These are phyloP conservation scores for Venturia pyrina DNA, from an alignment of 2,329 filamentous ascomycete genomes.

Conservation along the genomic window DNA sequence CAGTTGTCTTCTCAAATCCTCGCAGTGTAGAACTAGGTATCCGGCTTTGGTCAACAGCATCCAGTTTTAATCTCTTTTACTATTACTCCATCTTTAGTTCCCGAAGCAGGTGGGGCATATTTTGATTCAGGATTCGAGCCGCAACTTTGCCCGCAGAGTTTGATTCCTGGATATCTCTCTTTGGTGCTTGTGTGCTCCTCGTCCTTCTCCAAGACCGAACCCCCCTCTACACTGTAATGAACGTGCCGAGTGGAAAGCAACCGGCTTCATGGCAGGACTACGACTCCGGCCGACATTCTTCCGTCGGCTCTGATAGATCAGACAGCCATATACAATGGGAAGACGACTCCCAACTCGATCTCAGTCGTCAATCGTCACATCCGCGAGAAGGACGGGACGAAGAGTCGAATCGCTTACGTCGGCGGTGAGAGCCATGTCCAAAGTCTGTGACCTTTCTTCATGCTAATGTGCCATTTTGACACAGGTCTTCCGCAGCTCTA, in stretches of 20 bases:
- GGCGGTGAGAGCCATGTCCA: conserved; percentile 16
- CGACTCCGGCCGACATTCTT: conserved; percentile 31
- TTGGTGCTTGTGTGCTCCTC: background rate
- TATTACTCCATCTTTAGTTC: background rate
- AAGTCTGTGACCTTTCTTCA: background rate
- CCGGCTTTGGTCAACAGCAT: background rate
- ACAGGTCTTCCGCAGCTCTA: conserved; percentile 38
- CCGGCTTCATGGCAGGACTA: conserved; percentile 38
- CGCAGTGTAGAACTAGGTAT: background rate
- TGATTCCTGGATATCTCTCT: background rate
- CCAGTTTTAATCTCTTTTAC: background rate
- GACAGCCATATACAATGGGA: conserved; percentile 30
- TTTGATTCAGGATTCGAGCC: background rate
- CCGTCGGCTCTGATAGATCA: conserved; percentile 26
- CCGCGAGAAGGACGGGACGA: conserved; percentile 11
- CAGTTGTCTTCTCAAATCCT: background rate
- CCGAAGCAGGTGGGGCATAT: background rate
- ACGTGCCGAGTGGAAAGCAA: conserved; percentile 26
- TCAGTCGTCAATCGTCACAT: conserved; percentile 9
- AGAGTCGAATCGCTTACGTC: conserved; percentile 16
- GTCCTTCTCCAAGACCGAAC: background rate
- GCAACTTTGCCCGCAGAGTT: conserved; percentile 3
- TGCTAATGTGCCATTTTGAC: conserved; percentile 13
- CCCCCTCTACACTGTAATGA: conserved; percentile 19
- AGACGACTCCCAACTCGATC: conserved; percentile 18